Evolutionary conservation across 805 yeast genomes (phyloP).

Genomic region (Yarrowia hollandica): DNA sequence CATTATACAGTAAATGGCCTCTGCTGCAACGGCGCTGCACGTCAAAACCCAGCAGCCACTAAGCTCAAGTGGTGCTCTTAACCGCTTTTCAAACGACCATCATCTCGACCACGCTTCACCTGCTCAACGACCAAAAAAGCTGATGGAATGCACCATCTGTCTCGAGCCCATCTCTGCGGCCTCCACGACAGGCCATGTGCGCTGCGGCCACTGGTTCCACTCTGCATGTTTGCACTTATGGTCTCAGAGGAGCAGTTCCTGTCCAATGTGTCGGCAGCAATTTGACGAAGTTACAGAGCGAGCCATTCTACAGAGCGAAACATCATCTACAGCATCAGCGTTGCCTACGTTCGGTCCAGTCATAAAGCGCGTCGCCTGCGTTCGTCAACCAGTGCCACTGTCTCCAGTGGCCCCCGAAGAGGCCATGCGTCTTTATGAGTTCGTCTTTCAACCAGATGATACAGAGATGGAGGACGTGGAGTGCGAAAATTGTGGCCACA

Average conservation of each 20-base stretch:
- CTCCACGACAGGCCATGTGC: constrained; percentile 37
- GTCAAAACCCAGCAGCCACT: background rate
- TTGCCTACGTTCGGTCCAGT: background rate
- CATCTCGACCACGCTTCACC: background rate
- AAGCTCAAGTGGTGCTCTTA: background rate
- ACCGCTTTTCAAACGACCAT: background rate
- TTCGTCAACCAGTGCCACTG: background rate
- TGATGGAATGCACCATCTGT: constrained; percentile 59
- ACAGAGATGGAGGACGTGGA: constrained; percentile 24
- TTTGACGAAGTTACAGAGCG: constrained; percentile 37
- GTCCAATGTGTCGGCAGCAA: constrained; percentile 60
- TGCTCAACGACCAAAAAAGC: background rate
- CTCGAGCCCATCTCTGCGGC: constrained; percentile 44
- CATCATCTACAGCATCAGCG: background rate
- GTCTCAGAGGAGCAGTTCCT: constrained; percentile 55
- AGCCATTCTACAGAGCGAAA: background rate
- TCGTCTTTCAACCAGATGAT: constrained; percentile 16
- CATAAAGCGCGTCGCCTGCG: background rate
- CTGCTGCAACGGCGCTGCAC: constrained; percentile 15
- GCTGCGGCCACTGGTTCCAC: constrained; percentile 61
- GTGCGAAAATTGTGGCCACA: constrained; percentile 12
- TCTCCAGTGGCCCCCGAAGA: constrained; percentile 11
- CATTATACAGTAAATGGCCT: no score
- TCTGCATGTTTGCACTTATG: constrained; percentile 57
- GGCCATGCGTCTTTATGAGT: constrained; percentile 21